phyloP scores from a whole-genome alignment of 495 filamentous ascomycete species.

The Hypoxylon intermedium region DNA sequence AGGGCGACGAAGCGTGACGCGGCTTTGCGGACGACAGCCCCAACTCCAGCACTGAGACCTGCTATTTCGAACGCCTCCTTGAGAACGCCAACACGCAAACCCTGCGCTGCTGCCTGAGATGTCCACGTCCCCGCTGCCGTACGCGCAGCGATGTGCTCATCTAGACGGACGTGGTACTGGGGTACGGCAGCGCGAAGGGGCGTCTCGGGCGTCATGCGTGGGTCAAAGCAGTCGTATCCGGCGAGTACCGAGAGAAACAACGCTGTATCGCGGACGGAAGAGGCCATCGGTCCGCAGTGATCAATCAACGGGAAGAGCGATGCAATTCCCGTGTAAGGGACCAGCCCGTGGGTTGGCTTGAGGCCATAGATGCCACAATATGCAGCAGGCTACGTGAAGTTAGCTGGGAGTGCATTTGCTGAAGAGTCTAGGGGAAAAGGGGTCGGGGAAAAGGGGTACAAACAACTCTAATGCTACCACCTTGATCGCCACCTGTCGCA shows the following conservation, averaged over 20 bases:
- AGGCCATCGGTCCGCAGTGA: slow-evolving; percentile 52
- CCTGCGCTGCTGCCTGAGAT: slow-evolving; percentile 37
- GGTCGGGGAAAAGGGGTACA: slow-evolving; percentile 27
- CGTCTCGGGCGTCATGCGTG: slow-evolving; percentile 46
- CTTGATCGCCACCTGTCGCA: slow-evolving; percentile 62
- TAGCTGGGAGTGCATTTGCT: too few species aligned
- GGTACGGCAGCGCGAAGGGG: slow-evolving; percentile 39
- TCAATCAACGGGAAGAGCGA: slow-evolving; percentile 50
- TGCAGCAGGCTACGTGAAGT: slow-evolving; percentile 25
- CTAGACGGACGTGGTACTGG: slow-evolving; percentile 47
- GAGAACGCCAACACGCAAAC: slow-evolving; percentile 54
- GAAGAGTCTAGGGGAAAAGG: too few species aligned
- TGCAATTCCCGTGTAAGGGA: slow-evolving; percentile 46
- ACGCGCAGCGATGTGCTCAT: slow-evolving; percentile 18
- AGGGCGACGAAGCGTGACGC: slow-evolving; percentile 49
- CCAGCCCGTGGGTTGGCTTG: slow-evolving; percentile 43
- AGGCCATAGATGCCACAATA: slow-evolving; percentile 48
- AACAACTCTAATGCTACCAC: slow-evolving; percentile 58
- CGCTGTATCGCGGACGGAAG: slow-evolving; percentile 52
- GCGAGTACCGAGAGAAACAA: slow-evolving; percentile 52
- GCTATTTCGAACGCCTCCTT: slow-evolving; percentile 51
- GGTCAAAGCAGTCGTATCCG: slow-evolving; percentile 60
- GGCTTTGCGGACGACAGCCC: slow-evolving; percentile 45
- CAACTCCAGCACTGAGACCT: slow-evolving; percentile 46
- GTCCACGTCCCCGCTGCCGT: slow-evolving; percentile 40